Conservation (phyloP, 2,329 filamentous ascomycete genomes). For the Hirsutella thompsonii region DNA sequence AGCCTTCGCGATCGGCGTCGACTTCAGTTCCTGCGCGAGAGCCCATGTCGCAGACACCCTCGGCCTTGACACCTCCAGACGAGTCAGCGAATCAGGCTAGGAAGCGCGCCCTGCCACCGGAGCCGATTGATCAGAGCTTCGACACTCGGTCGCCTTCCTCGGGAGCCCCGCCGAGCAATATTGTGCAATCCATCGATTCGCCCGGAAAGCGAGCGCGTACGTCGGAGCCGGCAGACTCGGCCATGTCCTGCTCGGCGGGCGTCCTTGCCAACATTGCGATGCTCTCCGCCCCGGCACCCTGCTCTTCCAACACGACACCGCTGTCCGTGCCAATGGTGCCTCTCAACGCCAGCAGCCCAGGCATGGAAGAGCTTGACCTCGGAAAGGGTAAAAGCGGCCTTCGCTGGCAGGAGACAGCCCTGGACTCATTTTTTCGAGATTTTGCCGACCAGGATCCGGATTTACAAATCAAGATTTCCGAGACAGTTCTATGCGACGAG, state of each 20-base stretch:
- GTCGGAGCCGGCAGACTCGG: constrained; percentile 11
- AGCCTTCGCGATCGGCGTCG: constrained; percentile 13
- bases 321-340: neutral
- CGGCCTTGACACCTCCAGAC: constrained; percentile 41
- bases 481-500: constrained; percentile 44
- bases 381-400: constrained; percentile 24
- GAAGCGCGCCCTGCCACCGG: constrained; percentile 24
- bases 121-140: constrained; percentile 6
- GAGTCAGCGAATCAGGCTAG: constrained; percentile 30
- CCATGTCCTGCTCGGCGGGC: neutral
- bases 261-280: neutral
- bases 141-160: constrained; percentile 11
- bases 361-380: constrained; percentile 25
- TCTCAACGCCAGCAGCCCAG: constrained; percentile 11
- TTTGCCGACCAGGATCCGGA: constrained; percentile 44
- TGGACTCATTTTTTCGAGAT: constrained; percentile 46
- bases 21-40: constrained; percentile 25
- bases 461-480: constrained; percentile 45
- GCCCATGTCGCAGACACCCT: constrained; percentile 21
- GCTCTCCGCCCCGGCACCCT: neutral
- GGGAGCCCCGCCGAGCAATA: constrained; percentile 20
- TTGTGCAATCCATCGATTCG: constrained; percentile 15
- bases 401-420: constrained; percentile 42
- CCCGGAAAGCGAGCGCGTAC: constrained; percentile 21
- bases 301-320: constrained; percentile 4